Conservation (phyloP, 768 basidiomycete species). For the Trametes cubensis region DNA sequence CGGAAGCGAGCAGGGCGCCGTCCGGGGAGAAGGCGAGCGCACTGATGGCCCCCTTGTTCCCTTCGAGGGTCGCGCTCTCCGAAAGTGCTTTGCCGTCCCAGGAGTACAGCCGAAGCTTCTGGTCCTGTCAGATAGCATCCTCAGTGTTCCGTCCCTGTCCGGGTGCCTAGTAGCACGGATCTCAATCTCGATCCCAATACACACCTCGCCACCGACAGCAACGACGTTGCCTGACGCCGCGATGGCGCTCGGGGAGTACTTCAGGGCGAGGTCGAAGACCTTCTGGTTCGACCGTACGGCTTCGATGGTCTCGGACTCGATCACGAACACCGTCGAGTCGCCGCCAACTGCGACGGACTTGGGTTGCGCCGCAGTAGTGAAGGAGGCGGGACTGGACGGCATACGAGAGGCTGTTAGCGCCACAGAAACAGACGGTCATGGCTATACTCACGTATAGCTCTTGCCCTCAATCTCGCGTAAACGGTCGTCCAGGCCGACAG, state of each 20-base stretch:
- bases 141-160: not conserved
- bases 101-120: slow-evolving; percentile 70
- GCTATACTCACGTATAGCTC: slow-evolving; percentile 52
- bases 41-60: slow-evolving; percentile 70
- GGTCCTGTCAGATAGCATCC: slow-evolving; percentile 50
- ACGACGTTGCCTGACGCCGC: slow-evolving; percentile 54
- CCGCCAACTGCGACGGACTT: slow-evolving; percentile 59
- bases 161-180: not conserved
- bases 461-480: slow-evolving; percentile 65
- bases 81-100: slow-evolving; percentile 70
- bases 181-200: slow-evolving; percentile 26
- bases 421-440: not conserved
- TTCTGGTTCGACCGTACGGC: slow-evolving; percentile 73
- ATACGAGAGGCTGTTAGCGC: too few relatives aligned
- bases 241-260: slow-evolving; percentile 59
- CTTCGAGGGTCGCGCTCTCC: slow-evolving; percentile 60
- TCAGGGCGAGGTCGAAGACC: slow-evolving; percentile 53
- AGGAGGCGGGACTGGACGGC: slow-evolving; percentile 49
- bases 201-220: slow-evolving; percentile 76
- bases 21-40: slow-evolving; percentile 81
- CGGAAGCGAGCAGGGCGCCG: slow-evolving; percentile 73
- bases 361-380: slow-evolving; percentile 64
- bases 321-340: slow-evolving; percentile 69
- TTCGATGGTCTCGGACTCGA: slow-evolving; percentile 60
- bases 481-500: slow-evolving; percentile 80